A percentile compares a stretch with the other conserved stretches of the same genome.
phyloP scores from a whole-genome alignment of 208 protist species.

The Trypanosoma scelopori region DNA sequence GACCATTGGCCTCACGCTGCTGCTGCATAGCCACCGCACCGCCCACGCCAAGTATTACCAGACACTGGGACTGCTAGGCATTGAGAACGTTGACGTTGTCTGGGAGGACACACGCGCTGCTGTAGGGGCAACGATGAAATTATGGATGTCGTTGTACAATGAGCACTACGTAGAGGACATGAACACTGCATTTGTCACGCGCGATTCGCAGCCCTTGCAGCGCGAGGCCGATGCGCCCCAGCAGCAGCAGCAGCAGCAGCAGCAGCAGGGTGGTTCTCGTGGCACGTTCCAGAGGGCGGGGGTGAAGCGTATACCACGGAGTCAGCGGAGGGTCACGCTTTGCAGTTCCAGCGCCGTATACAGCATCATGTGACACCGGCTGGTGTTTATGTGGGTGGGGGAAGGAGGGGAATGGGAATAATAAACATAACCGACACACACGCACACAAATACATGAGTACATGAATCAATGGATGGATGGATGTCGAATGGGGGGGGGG shows the following conservation, averaged over 20 bases:
- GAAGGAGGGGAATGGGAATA: background rate
- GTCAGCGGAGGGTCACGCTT: constrained; percentile 29
- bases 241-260: no score
- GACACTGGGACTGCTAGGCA: constrained; percentile 64
- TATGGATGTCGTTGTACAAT: constrained; percentile 68
- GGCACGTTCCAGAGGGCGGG: background rate
- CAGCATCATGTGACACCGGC: constrained; percentile 42
- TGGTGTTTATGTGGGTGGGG: background rate
- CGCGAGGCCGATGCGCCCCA: no score
- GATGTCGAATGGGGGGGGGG: background rate
- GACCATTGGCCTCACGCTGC: constrained; percentile 69
- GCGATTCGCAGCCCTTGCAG: constrained; percentile 24
- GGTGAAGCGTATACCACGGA: background rate
- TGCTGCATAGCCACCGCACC: constrained; percentile 80
- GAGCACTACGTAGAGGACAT: constrained; percentile 61
- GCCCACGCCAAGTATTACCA: constrained; percentile 82
- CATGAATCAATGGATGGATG: background rate
- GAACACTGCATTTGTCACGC: constrained; percentile 15
- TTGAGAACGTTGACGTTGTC: constrained; percentile 69
- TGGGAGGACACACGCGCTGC: constrained; percentile 46
- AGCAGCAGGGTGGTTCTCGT: no score
- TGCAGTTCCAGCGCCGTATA: constrained; percentile 52
- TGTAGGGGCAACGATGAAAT: constrained; percentile 48
- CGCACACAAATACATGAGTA: constrained; percentile 9
- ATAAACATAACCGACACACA: background rate